These are phyloP conservation scores for Aspergillus sojae DNA, from an alignment of 2,329 filamentous ascomycete genomes.

Conservation along the genomic window DNA sequence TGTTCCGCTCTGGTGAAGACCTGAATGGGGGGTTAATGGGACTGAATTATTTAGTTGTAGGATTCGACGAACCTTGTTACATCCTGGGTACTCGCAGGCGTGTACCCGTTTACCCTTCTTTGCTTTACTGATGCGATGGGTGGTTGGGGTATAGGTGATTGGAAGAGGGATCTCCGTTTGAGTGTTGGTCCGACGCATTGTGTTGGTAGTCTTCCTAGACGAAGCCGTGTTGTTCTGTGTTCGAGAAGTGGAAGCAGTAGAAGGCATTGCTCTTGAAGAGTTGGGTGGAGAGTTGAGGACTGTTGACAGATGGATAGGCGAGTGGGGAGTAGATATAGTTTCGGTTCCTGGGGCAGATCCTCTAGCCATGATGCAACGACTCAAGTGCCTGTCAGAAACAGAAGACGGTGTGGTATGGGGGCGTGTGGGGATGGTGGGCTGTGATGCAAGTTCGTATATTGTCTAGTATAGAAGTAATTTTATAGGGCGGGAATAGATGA, in stretches of 20 bases:
- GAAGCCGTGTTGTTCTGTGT: slow-evolving; percentile 1
- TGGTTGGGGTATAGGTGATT: slow-evolving; percentile 53
- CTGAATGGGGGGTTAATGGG: slow-evolving; percentile 25
- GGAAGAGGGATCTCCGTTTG: slow-evolving; percentile 35
- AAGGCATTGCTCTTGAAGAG: slow-evolving; percentile 17
- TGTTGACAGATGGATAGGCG: slow-evolving; percentile 24
- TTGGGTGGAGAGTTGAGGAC: slow-evolving; percentile 24
- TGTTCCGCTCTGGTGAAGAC: slow-evolving; percentile 56
- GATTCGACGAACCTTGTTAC: slow-evolving; percentile 46
- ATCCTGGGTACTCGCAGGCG: slow-evolving; percentile 50
- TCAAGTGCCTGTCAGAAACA: slow-evolving; percentile 22
- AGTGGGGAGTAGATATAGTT: slow-evolving; percentile 25
- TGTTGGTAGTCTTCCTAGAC: slow-evolving; percentile 24
- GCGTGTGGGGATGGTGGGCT: slow-evolving; percentile 24
- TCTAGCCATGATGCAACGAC: slow-evolving; percentile 25
- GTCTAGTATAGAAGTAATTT: slow-evolving; percentile 11
- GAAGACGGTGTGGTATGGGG: slow-evolving; percentile 13
- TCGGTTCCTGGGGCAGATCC: slow-evolving; percentile 25
- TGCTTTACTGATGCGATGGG: slow-evolving; percentile 54
- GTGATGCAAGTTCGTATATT: slow-evolving; percentile 18
- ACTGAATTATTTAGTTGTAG: slow-evolving; percentile 14
- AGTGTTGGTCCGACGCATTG: slow-evolving; percentile 33
- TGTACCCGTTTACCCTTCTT: slow-evolving; percentile 57
- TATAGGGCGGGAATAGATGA: slow-evolving; percentile 11
- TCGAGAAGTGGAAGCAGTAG: slow-evolving; percentile 8